phyloP scores from a whole-genome alignment of 306 rosid genomes.

The Purshia tridentata region DNA sequence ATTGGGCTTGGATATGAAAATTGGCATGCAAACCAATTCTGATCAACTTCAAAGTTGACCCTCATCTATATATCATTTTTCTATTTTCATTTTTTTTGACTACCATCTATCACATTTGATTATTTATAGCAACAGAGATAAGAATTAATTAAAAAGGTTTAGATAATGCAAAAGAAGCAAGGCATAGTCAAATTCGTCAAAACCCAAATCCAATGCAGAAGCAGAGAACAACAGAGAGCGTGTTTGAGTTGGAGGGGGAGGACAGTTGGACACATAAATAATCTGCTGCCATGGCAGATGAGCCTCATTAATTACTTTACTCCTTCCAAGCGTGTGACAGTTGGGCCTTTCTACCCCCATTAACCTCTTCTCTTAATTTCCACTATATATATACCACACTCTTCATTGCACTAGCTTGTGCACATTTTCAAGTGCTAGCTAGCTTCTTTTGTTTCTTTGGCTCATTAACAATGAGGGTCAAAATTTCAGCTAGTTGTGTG shows the following conservation, averaged over 20 bases:
- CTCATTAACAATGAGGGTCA: constrained; percentile 21
- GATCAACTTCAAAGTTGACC: too few species aligned
- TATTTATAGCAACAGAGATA: background rate
- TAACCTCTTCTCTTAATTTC: background rate
- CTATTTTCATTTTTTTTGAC: too few species aligned
- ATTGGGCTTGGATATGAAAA: too few species aligned
- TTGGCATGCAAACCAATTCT: too few species aligned
- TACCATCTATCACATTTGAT: too few species aligned
- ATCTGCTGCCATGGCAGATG: constrained; percentile 28
- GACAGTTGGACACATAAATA: constrained; percentile 48
- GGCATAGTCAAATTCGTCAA: constrained; percentile 34
- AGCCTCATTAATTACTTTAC: constrained; percentile 32
- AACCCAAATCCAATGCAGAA: constrained; percentile 22
- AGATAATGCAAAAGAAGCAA: background rate
- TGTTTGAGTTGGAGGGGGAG: constrained; percentile 7
- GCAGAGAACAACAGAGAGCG: background rate
- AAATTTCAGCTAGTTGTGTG: background rate
- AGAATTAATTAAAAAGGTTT: background rate
- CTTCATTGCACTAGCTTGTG: constrained; percentile 5
- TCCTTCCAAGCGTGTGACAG: constrained; percentile 33
- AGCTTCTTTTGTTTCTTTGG: background rate
- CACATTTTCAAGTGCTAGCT: background rate
- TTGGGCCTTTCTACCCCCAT: constrained; percentile 3
- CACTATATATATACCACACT: constrained; percentile 21
- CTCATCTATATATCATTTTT: too few species aligned